Base-by-base conservation (phyloP, 202 grass and related monocot species). In the Setaria italica region DNA sequence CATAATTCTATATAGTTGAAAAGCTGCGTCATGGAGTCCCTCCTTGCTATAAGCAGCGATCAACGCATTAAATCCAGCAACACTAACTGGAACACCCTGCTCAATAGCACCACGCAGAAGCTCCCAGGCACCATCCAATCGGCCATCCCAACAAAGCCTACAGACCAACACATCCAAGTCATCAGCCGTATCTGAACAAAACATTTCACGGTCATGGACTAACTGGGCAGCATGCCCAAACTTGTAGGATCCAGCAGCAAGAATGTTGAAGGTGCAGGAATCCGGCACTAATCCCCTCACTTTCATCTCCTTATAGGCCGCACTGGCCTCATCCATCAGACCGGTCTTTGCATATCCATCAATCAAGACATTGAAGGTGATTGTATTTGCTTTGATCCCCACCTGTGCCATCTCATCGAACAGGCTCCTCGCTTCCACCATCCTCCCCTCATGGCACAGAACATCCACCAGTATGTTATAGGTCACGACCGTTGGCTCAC, bases 261-360 rank as follows among this genome's bases (percentile, higher is more conserved):
- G 88, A 86, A 95, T 98, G 86, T 98, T 95, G 75, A 95, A 94
- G 12, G 96, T 99, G 77, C 79, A 94, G 60, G 81, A 90, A 84
- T 97, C 94, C 4, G 94, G 92, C 20, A 80, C 34, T 47, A 89
- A 80, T 53, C 91, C 89, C 70, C 82, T 99, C 0, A 58, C 69
- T 73, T 85, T 94, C 93, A 99, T 95, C 70, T 94, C 90, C 14
- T 25, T 21, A 85, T 81, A 94, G 84, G 91, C 86, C 19, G 49
- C 37, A 62, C 78, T 66, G 25, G 90, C 96, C 72, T 91, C 85
- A 65, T 88, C 84, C 67, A 99, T 91, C 82, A 33, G 84, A 25
- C 93, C 88, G 4, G 88, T 85, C 82, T 99, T 95, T 47, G 86
- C 88, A 92, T 94, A 95, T 48, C 93, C 91, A 91, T 94, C 88